These are phyloP conservation scores for Cucurbita ficifolia DNA, from an alignment of 306 rosid species.

Conservation along the genomic window DNA sequence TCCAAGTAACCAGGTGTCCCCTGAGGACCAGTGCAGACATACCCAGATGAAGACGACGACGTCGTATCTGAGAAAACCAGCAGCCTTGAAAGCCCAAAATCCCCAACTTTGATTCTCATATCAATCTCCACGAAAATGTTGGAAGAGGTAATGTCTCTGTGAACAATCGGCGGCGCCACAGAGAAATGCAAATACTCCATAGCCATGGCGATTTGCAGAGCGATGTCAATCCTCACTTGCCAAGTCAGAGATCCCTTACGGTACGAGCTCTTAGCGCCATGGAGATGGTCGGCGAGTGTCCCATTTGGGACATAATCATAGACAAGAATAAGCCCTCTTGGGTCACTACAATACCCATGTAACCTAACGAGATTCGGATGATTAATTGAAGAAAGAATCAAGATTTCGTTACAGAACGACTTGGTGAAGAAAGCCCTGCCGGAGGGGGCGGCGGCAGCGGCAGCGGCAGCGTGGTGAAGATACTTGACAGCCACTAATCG, in stretches of 20 bases:
- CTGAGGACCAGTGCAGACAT: conserved; percentile 91
- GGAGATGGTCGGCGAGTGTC: conserved; percentile 78
- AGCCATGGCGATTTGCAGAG: conserved; percentile 70
- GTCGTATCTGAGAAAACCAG: conserved; percentile 41
- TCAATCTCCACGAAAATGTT: conserved; percentile 75
- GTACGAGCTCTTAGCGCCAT: conserved; percentile 28
- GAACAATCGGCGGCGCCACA: conserved; percentile 68
- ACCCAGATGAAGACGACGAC: conserved; percentile 31
- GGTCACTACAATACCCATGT: conserved; percentile 88
- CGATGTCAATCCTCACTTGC: conserved; percentile 60
- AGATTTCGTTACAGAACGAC: conserved; percentile 84
- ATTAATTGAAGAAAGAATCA: conserved; percentile 65
- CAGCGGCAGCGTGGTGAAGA: conserved; percentile 44
- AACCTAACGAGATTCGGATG: conserved; percentile 87
- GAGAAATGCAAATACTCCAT: conserved; percentile 88
- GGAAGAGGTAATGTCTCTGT: conserved; percentile 76
- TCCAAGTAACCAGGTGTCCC: conserved; percentile 95
- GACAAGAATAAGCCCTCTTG: conserved; percentile 61
- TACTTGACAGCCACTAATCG: conserved; percentile 68
- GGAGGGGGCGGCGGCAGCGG: conserved; percentile 17
- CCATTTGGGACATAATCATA: conserved; percentile 88
- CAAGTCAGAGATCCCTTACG: conserved; percentile 41
- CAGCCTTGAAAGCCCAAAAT: conserved; percentile 81
- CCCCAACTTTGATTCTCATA: conserved; percentile 85
- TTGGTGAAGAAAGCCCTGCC: conserved; percentile 47